Evolutionary conservation across 208 protist genomes (phyloP).

Genomic region (Histomonas meleagridis): DNA sequence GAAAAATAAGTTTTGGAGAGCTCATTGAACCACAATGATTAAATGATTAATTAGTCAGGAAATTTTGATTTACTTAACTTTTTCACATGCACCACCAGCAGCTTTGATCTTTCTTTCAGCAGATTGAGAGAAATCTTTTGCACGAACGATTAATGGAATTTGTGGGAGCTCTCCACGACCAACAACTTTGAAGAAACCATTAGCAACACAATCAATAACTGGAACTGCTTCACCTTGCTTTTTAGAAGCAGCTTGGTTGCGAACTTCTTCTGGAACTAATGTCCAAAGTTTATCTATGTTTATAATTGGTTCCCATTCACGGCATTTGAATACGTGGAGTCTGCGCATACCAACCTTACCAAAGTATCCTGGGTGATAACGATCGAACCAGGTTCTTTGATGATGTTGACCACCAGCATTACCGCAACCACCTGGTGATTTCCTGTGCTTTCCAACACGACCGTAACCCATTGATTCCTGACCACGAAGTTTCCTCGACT

Average conservation of each 20-base stretch:
- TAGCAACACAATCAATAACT: slow-evolving; percentile 87
- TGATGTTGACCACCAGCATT: slow-evolving; percentile 98
- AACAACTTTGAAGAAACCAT: slow-evolving; percentile 97
- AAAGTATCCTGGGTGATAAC: slow-evolving; percentile 98
- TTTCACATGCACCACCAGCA: slow-evolving; percentile 69
- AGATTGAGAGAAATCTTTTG: slow-evolving; percentile 88
- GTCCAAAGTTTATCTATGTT: slow-evolving; percentile 95
- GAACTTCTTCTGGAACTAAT: slow-evolving; percentile 77
- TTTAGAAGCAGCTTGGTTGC: slow-evolving; percentile 57
- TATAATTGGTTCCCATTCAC: slow-evolving; percentile 80
- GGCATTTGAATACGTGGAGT: slow-evolving; percentile 79
- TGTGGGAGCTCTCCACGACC: slow-evolving; percentile 88
- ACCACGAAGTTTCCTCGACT: slow-evolving; percentile 55
- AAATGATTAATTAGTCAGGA: too few relatives aligned
- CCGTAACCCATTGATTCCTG: slow-evolving; percentile 52
- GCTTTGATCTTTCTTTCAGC: slow-evolving; percentile 99
- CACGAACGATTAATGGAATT: slow-evolving; percentile 94
- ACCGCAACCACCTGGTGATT: slow-evolving; percentile 97
- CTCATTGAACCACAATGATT: too few relatives aligned
- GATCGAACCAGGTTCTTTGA: slow-evolving; percentile 94
- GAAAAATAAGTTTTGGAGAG: too few relatives aligned
- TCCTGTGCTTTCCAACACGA: slow-evolving; percentile 88
- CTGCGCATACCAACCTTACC: slow-evolving; percentile 99
- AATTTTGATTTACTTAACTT: neutral
- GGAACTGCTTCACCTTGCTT: slow-evolving; percentile 71